Evolutionary conservation across 129 eudicot species (phyloP).

Genomic region (Artemisia tridentata): DNA sequence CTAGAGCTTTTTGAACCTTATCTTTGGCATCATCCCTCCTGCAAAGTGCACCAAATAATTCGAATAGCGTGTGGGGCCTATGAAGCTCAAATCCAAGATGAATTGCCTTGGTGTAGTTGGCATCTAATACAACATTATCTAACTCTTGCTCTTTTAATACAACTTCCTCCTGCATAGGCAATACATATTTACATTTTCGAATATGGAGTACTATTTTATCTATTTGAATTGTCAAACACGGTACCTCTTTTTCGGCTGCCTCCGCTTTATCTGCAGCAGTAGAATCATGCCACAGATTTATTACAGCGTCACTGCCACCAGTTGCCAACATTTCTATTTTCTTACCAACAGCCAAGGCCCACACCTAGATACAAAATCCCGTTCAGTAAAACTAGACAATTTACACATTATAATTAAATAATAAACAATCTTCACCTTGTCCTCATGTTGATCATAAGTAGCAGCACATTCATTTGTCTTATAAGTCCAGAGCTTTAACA

Average conservation of each 20-base stretch:
- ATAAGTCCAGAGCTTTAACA: conserved; percentile 89
- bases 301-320: conserved; percentile 90
- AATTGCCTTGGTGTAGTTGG: conserved; percentile 83
- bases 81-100: conserved; percentile 92
- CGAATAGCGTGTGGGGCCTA: conserved; percentile 83
- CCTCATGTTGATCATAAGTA: conserved; percentile 91
- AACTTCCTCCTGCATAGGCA: conserved; percentile 71
- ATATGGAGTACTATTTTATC: too few species aligned
- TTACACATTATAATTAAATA: too few species aligned
- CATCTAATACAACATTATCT: conserved; percentile 75
- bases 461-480: conserved; percentile 82
- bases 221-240: conserved; percentile 1
- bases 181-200: not conserved
- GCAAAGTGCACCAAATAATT: conserved; percentile 73
- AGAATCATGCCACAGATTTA: conserved; percentile 90
- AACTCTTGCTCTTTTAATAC: conserved; percentile 82
- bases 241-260: conserved; percentile 79
- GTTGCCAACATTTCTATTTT: conserved; percentile 94
- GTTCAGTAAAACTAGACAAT: too few species aligned
- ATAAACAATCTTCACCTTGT: conserved; percentile 49
- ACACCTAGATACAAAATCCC: conserved; percentile 41
- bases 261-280: conserved; percentile 89
- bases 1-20: conserved; percentile 55
- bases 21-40: conserved; percentile 62
- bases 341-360: conserved; percentile 95